These are phyloP conservation scores for Cutaneotrichosporon sp. DNA, from an alignment of 1,284 basidiomycete species.

Conservation along the genomic window DNA sequence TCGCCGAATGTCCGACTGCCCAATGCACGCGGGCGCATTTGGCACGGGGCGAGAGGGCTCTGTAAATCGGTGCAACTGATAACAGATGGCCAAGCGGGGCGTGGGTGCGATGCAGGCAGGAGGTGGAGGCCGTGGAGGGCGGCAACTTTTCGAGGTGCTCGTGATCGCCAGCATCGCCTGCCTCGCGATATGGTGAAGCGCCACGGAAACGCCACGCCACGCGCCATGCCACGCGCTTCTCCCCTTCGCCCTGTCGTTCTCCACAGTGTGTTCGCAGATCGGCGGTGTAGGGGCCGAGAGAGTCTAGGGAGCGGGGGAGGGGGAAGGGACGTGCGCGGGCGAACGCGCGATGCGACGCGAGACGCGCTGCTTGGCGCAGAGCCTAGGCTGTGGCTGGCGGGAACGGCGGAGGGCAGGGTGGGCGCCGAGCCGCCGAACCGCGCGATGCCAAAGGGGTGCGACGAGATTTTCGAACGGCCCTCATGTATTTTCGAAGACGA, in stretches of 20 bases:
- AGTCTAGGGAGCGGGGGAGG: too few species aligned
- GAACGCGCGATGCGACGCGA: too few species aligned
- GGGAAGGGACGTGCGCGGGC: too few species aligned
- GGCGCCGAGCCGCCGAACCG: background rate
- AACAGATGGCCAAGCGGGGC: background rate
- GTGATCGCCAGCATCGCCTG: background rate
- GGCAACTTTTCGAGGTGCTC: background rate
- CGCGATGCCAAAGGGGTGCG: background rate
- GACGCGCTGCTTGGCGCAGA: too few species aligned
- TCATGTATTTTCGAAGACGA: background rate
- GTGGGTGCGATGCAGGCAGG: background rate
- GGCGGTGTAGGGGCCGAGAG: too few species aligned
- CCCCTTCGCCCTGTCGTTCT: too few species aligned
- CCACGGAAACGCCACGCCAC: too few species aligned
- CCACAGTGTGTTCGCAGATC: too few species aligned
- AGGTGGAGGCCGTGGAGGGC: too few species aligned
- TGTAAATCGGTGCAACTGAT: background rate
- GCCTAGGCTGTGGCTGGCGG: background rate
- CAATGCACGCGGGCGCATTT: background rate
- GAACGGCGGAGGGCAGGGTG: background rate
- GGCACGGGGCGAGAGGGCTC: background rate
- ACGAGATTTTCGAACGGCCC: background rate
- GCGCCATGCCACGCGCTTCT: too few species aligned
- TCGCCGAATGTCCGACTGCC: slow-evolving; percentile 1
- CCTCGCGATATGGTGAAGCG: too few species aligned